These are phyloP conservation scores for Pyricularia grisea DNA, from an alignment of 2,329 filamentous ascomycete genomes.

Conservation along the genomic window DNA sequence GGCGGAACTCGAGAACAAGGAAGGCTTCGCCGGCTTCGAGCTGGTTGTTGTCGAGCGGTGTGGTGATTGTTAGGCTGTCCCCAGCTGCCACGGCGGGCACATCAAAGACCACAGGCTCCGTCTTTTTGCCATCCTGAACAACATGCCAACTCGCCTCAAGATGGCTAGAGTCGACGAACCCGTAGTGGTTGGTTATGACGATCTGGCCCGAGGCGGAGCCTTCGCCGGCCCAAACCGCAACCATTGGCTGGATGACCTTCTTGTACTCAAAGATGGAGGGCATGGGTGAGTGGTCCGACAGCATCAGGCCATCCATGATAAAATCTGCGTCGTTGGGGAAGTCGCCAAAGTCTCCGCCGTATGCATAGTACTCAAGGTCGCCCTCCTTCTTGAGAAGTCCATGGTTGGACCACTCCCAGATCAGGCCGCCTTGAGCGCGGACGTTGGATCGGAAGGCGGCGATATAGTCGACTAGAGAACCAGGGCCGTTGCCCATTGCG, in stretches of 20 bases:
- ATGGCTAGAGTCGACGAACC: constrained; percentile 22
- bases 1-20: not conserved
- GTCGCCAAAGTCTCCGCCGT: constrained; percentile 54
- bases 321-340: constrained; percentile 51
- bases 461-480: constrained; percentile 57
- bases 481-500: constrained; percentile 67
- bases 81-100: not conserved
- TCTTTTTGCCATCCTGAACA: not conserved
- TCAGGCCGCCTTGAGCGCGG: constrained; percentile 41
- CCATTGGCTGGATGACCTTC: constrained; percentile 38
- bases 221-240: constrained; percentile 22
- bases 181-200: constrained; percentile 27
- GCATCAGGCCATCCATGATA: constrained; percentile 44
- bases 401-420: constrained; percentile 58
- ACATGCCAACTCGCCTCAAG: constrained; percentile 15
- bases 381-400: constrained; percentile 13
- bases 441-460: constrained; percentile 44
- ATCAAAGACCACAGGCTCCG: not conserved
- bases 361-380: constrained; percentile 38
- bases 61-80: not conserved
- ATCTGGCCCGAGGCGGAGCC: constrained; percentile 10
- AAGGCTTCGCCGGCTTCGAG: not conserved
- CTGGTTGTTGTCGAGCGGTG: not conserved
- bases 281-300: constrained; percentile 29
- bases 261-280: constrained; percentile 33